These are phyloP conservation scores for Tilletiopsis washingtonensis DNA, from an alignment of 1,284 basidiomycete genomes.

Conservation along the genomic window DNA sequence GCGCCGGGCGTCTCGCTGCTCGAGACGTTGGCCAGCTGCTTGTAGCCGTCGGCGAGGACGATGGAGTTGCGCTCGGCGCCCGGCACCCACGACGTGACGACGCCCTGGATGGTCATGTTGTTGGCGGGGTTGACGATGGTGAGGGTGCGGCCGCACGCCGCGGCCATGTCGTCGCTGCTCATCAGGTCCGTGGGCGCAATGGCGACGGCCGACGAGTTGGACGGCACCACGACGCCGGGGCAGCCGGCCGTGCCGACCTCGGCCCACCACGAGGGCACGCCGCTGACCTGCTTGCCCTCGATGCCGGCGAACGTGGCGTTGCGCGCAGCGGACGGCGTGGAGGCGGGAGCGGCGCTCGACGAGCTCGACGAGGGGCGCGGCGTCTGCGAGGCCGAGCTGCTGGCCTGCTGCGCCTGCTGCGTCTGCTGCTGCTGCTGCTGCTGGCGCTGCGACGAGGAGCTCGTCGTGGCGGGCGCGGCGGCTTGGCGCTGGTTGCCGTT, in stretches of 20 bases:
- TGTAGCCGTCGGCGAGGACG: not conserved
- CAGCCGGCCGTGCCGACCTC: slow-evolving; percentile 1
- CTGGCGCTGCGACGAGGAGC: slow-evolving; percentile 3
- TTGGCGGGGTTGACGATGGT: not conserved
- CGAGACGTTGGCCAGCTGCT: not conserved
- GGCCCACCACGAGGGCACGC: slow-evolving; percentile 3
- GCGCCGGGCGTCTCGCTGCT: not conserved
- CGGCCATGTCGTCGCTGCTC: not conserved
- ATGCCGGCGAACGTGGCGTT: not conserved
- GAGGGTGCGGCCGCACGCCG: not conserved
- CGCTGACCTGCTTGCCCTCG: not conserved
- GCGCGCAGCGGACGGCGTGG: not conserved
- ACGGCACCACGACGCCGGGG: not conserved
- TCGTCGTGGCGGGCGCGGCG: no score
- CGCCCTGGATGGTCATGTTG: not conserved
- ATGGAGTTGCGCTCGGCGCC: not conserved
- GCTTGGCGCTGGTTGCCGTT: slow-evolving; percentile 1
- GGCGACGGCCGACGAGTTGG: not conserved
- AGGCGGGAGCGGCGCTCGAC: not conserved
- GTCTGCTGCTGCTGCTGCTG: slow-evolving; percentile 5
- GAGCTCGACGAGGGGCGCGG: not conserved
- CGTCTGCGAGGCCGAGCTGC: not conserved
- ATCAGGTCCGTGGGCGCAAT: not conserved
- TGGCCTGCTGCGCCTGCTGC: not conserved
- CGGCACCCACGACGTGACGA: not conserved